Base-by-base conservation (phyloP, 345 rosid genomes). In the Chamaenerion angustifolium region DNA sequence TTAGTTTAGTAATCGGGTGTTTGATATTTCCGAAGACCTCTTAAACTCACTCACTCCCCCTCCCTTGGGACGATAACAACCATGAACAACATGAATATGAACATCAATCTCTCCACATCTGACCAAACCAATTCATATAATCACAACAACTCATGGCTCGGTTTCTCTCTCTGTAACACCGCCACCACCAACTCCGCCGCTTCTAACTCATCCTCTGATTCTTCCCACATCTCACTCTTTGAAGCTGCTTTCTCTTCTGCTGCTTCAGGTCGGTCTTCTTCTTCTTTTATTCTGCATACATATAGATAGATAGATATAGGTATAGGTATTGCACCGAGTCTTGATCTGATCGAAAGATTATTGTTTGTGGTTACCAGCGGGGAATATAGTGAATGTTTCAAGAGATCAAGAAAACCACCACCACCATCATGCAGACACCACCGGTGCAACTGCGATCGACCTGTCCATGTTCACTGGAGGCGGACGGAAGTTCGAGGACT, bases 401-500 rank as follows among this genome's bases (percentile, higher is more conserved):
- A 35, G 43, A 4, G 54, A 50, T 31, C 37, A 31, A 17, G 43
- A 49, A 11, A 41, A 49, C 6, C 53, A 31, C 15, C 25, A 19
- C 50, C 40, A 11, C 49, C 27, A 6, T 10, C 46, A 46, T 42
- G 37, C 48, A 17, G 18, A 19, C 68, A 43, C 45, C 43, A 46
- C 51, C 13, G 56, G 66, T 7, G 56, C 64, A 48, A 68, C 71
- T 47, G 62, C 74, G 42, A 35, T 27, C 48, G 71, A 57, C 65
- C 75, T 75, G 4, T 81, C 82, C 10, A 58, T 65, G n/a, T 80
- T 71, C 64, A 63, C 72, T 6, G 41, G 41, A 35, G 72, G 67
- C 3, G 81, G 81, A 12, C 89, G 93, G 0, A 78, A 88, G 59
- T 78, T 85, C 3, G 89, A 78, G 59, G 81, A 82, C 45, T 85